Percentiles rank a stretch among this genome's conserved stretches.
phyloP scores from a whole-genome alignment of 1,284 basidiomycete species.

The Pyrrhoderma lamaoense region DNA sequence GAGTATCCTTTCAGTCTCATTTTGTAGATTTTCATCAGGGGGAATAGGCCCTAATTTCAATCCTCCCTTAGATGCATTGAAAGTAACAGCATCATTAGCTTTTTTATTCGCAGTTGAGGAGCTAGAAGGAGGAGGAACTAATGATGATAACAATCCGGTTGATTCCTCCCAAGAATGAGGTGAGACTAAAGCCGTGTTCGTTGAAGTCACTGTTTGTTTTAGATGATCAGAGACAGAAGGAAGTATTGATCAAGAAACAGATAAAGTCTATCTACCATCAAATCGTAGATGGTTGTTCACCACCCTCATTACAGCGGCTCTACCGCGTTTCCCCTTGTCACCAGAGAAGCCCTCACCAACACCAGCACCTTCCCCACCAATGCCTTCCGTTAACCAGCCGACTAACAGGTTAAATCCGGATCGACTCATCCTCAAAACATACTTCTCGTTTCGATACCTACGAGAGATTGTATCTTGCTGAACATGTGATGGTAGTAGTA shows the following conservation, averaged over 20 bases:
- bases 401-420: conserved; percentile 89
- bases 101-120: conserved; percentile 32
- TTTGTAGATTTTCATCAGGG: conserved; percentile 68
- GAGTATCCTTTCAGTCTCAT: conserved; percentile 71
- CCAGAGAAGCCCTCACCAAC: conserved; percentile 77
- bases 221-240: conserved; percentile 3
- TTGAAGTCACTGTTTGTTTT: conserved; percentile 52
- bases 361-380: conserved; percentile 80
- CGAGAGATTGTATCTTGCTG: conserved; percentile 79
- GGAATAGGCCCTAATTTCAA: conserved; percentile 82
- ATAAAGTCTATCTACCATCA: conserved; percentile 78
- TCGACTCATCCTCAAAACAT: conserved; percentile 84
- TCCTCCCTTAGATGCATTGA: conserved; percentile 66
- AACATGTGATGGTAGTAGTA: conserved; percentile 82
- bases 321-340: conserved; percentile 70
- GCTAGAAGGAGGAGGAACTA: conserved; percentile 56
- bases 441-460: conserved; percentile 86
- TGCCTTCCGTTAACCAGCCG: conserved; percentile 92
- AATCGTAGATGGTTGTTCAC: conserved; percentile 91
- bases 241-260: conserved; percentile 15
- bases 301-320: conserved; percentile 85
- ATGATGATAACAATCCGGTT: conserved; percentile 70
- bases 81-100: conserved; percentile 53
- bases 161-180: conserved; percentile 65
- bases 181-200: conserved; percentile 57